Evolutionary conservation across 345 rosid genomes (phyloP).

Genomic region (Camelina laxa): DNA sequence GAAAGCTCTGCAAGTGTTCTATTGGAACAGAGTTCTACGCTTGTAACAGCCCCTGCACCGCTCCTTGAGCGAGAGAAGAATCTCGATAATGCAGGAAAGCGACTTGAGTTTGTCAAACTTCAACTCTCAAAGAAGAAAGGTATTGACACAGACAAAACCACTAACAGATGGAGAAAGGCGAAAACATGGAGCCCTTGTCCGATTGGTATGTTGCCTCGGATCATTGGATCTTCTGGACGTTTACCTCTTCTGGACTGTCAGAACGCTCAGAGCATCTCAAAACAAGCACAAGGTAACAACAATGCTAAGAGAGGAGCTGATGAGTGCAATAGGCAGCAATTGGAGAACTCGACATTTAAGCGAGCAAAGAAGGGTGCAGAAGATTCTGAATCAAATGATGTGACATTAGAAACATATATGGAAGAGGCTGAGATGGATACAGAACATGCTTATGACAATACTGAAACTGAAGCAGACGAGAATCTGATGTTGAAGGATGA

Average conservation of each 20-base stretch:
- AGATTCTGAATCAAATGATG: slow-evolving; percentile 20
- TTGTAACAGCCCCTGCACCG: slow-evolving; percentile 27
- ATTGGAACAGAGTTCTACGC: slow-evolving; percentile 44
- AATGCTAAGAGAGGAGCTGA: slow-evolving; percentile 48
- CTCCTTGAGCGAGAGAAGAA: slow-evolving; percentile 55
- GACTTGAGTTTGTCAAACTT: slow-evolving; percentile 58
- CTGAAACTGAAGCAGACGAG: slow-evolving; percentile 41
- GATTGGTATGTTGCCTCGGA: slow-evolving; percentile 75
- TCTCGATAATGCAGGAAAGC: slow-evolving; percentile 58
- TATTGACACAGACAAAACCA: slow-evolving; percentile 37
- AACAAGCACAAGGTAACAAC: slow-evolving; percentile 36
- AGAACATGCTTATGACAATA: slow-evolving; percentile 36
- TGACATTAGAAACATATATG: slow-evolving; percentile 3
- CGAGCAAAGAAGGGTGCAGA: slow-evolving; percentile 51
- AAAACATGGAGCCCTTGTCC: slow-evolving; percentile 88
- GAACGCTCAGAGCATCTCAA: slow-evolving; percentile 33
- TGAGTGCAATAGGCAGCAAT: slow-evolving; percentile 16
- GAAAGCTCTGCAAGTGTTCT: slow-evolving; percentile 38
- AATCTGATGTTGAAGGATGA: slow-evolving; percentile 23
- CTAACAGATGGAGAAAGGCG: slow-evolving; percentile 57
- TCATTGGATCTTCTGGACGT: slow-evolving; percentile 62
- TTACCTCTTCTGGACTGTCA: slow-evolving; percentile 64
- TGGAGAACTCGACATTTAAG: slow-evolving; percentile 42
- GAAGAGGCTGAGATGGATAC: slow-evolving; percentile 43
- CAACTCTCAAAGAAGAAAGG: slow-evolving; percentile 41